A percentile compares a stretch with the other conserved stretches of the same genome.
Evolutionary conservation across 108 stramenopile genomes (phyloP).

Genomic region (Thalassiosira profunda): DNA sequence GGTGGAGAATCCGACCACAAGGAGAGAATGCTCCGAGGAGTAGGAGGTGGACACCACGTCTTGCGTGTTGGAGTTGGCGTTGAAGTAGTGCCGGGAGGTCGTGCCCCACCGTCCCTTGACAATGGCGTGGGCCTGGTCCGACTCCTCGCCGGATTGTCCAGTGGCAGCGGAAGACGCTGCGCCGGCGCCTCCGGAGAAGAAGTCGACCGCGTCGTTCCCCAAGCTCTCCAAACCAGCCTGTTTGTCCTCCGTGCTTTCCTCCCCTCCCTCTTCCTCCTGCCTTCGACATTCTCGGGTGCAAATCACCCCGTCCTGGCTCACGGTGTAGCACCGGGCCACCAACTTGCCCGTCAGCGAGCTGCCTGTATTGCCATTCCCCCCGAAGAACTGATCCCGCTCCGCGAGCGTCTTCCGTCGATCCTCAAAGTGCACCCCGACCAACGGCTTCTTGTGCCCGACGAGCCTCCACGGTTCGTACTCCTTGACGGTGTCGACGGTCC

Average conservation of each 20-base stretch:
- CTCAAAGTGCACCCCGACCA: constrained; percentile 81
- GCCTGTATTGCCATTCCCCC: constrained; percentile 31
- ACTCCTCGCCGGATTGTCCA: neutral
- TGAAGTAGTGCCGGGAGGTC: constrained; percentile 84
- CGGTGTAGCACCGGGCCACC: constrained; percentile 75
- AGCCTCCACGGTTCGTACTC: constrained; percentile 85
- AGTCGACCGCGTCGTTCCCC: constrained; percentile 78
- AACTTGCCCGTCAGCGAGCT: constrained; percentile 30
- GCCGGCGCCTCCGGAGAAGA: constrained; percentile 68
- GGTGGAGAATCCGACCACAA: constrained; percentile 91
- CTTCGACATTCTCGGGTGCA: constrained; percentile 86
- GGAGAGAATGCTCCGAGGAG: constrained; percentile 62
- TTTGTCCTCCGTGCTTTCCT: constrained; percentile 44
- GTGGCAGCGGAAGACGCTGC: neutral
- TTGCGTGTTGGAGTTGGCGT: constrained; percentile 63
- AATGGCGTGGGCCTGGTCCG: constrained; percentile 65
- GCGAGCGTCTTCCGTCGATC: constrained; percentile 39
- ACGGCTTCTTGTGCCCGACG: constrained; percentile 82
- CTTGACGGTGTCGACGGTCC: constrained; percentile 84
- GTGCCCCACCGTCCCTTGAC: constrained; percentile 69
- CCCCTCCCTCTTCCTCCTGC: constrained; percentile 33
- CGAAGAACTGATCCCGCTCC: constrained; percentile 46
- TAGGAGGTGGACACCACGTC: constrained; percentile 66
- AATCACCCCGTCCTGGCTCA: constrained; percentile 93
- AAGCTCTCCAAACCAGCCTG: constrained; percentile 45